phyloP scores from a whole-genome alignment of 352 stramenopile genomes.

The Phytophthora aleatoria region DNA sequence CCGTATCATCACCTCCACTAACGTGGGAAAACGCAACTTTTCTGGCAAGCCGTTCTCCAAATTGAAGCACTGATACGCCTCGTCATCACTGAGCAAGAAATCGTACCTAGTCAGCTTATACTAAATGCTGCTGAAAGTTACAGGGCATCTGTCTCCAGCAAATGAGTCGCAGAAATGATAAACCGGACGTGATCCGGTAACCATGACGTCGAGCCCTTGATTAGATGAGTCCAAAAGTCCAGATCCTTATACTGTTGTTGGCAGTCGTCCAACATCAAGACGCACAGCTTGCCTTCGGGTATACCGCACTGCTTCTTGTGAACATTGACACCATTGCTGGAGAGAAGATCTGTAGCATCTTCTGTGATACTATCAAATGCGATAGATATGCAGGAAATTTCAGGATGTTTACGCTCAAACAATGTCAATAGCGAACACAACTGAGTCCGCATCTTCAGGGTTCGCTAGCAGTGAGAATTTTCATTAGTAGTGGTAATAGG shows the following conservation, averaged over 20 bases:
- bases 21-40: constrained; percentile 3
- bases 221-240: constrained; percentile 11
- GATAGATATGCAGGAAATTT: constrained; percentile 6
- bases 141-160: constrained; percentile 15
- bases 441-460: too few species aligned
- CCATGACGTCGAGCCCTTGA: constrained; percentile 7
- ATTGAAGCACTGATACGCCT: constrained; percentile 9
- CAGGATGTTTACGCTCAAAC: constrained; percentile 12
- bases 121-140: constrained; percentile 7
- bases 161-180: constrained; percentile 15
- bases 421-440: constrained; percentile 11
- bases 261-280: constrained; percentile 19
- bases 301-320: not conserved
- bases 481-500: too few species aligned
- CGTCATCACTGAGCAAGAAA: constrained; percentile 20
- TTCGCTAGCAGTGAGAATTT: too few species aligned
- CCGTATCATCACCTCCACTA: constrained; percentile 19
- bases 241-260: constrained; percentile 16
- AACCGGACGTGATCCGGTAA: constrained; percentile 13
- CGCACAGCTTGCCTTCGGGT: constrained; percentile 1
- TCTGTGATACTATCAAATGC: not conserved
- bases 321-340: constrained; percentile 1
- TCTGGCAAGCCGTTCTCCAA: constrained; percentile 14
- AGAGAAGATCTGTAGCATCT: constrained; percentile 2
- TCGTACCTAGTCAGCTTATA: constrained; percentile 20